These are phyloP conservation scores for Carex arenaria DNA, from an alignment of 202 grass and related monocot genomes.

Conservation along the genomic window DNA sequence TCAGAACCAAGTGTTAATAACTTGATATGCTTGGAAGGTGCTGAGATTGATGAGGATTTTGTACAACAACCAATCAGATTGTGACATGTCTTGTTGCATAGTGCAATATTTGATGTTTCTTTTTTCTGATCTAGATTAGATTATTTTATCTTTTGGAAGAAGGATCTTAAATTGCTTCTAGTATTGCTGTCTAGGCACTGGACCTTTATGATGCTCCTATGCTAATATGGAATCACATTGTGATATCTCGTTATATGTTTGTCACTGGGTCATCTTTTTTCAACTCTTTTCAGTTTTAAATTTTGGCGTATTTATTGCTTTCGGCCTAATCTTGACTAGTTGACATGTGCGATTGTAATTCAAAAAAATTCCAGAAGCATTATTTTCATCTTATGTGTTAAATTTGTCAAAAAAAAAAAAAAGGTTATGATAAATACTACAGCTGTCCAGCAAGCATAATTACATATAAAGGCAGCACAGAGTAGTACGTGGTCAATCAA, in stretches of 20 bases:
- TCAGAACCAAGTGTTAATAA: slow-evolving; percentile 83
- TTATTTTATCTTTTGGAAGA: slow-evolving; percentile 22
- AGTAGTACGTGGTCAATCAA: background rate
- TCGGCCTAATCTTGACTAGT: background rate
- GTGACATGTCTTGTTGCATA: background rate
- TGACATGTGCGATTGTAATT: too few species aligned
- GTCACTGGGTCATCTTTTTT: background rate
- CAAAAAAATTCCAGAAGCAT: background rate
- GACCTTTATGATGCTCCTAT: background rate
- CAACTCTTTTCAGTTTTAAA: background rate
- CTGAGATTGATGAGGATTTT: slow-evolving; percentile 80
- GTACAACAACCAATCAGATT: slow-evolving; percentile 24
- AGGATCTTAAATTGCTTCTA: slow-evolving; percentile 9
- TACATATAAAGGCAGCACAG: background rate
- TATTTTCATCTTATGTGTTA: background rate
- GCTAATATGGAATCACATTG: background rate
- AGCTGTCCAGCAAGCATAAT: background rate
- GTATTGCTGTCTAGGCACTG: slow-evolving; percentile 7
- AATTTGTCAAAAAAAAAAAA: background rate
- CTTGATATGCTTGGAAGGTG: slow-evolving; percentile 66
- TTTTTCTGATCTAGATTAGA: slow-evolving; percentile 12
- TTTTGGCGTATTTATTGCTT: background rate
- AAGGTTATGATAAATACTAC: background rate
- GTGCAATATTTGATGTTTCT: slow-evolving; percentile 10
- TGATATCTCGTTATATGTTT: background rate